Evolutionary conservation across 2,329 filamentous ascomycete genomes (phyloP).

Genomic region (Pestalotiopsis sp.): DNA sequence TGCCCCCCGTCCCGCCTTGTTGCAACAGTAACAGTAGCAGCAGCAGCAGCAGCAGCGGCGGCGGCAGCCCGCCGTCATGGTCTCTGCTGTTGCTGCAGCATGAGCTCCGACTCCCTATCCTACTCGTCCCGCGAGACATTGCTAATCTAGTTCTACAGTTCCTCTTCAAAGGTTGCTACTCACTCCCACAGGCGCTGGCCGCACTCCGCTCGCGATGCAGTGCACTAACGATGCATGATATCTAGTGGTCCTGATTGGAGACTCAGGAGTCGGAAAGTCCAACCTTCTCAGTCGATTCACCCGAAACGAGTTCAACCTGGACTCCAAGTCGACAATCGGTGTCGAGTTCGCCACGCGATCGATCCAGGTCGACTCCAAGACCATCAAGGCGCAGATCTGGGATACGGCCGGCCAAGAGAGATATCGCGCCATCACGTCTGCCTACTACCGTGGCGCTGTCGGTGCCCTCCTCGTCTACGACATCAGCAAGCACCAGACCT

Average conservation of each 20-base stretch:
- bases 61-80: background rate
- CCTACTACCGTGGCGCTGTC: constrained; percentile 97
- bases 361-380: constrained; percentile 99
- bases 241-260: constrained; percentile 95
- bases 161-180: constrained; percentile 88
- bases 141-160: constrained; percentile 65
- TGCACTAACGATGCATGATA: constrained; percentile 31
- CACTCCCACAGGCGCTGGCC: constrained; percentile 21
- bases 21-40: background rate
- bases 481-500: constrained; percentile 99
- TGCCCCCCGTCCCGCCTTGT: constrained; percentile 23
- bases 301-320: constrained; percentile 99
- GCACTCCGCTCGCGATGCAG: constrained; percentile 23
- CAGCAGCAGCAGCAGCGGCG: background rate
- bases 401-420: constrained; percentile 98
- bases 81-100: background rate
- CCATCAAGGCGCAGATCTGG: constrained; percentile 99
- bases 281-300: constrained; percentile 99
- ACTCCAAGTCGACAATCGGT: constrained; percentile 99
- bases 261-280: constrained; percentile 99
- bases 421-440: constrained; percentile 98
- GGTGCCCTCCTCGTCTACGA: constrained; percentile 98
- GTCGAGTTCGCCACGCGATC: constrained; percentile 98
- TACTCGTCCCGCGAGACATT: constrained; percentile 22
- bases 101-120: constrained; percentile 17